phyloP scores from a whole-genome alignment of 2,329 filamentous ascomycete genomes.

The Aspergillus tanneri region DNA sequence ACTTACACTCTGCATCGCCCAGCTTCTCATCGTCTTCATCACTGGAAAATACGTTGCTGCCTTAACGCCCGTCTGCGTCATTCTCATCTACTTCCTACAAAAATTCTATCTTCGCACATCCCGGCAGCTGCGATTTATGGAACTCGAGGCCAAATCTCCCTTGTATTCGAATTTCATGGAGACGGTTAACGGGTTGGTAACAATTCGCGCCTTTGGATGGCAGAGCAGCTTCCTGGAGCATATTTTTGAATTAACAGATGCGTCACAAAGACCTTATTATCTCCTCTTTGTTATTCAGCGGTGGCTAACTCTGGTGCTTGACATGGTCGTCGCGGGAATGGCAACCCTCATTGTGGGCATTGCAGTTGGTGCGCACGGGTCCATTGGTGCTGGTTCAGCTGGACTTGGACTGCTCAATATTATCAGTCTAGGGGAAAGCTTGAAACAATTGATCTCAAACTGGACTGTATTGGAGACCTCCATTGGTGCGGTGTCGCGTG shows the following conservation, averaged over 20 bases:
- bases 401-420: constrained; percentile 56
- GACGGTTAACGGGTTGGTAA: constrained; percentile 55
- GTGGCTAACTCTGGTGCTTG: constrained; percentile 56
- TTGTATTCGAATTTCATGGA: constrained; percentile 60
- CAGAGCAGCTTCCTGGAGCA: constrained; percentile 44
- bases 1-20: constrained; percentile 41
- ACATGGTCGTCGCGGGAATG: constrained; percentile 51
- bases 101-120: constrained; percentile 61
- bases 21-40: constrained; percentile 51
- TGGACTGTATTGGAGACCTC: constrained; percentile 61
- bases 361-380: constrained; percentile 46
- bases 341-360: constrained; percentile 52
- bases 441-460: constrained; percentile 52
- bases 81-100: constrained; percentile 53
- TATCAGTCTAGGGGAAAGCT: constrained; percentile 53
- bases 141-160: constrained; percentile 62
- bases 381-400: constrained; percentile 50
- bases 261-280: constrained; percentile 61
- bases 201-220: constrained; percentile 60
- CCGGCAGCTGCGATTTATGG: constrained; percentile 59
- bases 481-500: constrained; percentile 56
- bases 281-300: constrained; percentile 57
- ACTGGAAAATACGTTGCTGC: constrained; percentile 51
- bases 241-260: constrained; percentile 48
- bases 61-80: constrained; percentile 50